A percentile compares a stretch with the other conserved stretches of the same genome.
Evolutionary conservation across 768 basidiomycete species (phyloP).

Genomic region (Calocybe indica): DNA sequence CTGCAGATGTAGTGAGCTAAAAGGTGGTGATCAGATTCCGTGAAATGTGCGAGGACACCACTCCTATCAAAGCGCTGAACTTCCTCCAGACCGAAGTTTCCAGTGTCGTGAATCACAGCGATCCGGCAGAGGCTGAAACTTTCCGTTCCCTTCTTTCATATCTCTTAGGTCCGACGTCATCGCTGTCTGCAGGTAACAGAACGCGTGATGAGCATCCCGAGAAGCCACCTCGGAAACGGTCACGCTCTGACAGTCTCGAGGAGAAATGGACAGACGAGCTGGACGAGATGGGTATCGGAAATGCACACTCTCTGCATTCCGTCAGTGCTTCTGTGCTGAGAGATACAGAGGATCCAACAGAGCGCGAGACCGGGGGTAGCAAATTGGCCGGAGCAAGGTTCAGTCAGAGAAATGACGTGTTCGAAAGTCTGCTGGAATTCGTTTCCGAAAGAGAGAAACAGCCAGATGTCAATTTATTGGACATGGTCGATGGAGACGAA

Average conservation of each 20-base stretch:
- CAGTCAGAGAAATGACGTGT: conserved; percentile 61
- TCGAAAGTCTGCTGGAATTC: conserved; percentile 61
- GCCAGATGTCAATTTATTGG: conserved; percentile 56
- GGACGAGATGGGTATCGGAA: conserved; percentile 23
- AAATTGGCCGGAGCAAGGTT: conserved; percentile 43
- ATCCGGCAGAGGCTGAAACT: conserved; percentile 50
- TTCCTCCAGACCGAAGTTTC: conserved; percentile 71
- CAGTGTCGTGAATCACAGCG: conserved; percentile 63
- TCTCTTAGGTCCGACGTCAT: conserved; percentile 40
- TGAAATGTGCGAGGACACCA: conserved; percentile 68
- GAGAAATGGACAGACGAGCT: conserved; percentile 40
- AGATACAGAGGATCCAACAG: conserved; percentile 19
- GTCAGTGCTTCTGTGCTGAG: conserved; percentile 12
- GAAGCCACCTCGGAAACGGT: conserved; percentile 39
- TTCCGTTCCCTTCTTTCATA: conserved; percentile 67
- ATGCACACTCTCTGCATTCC: conserved; percentile 2
- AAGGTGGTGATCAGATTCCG: conserved; percentile 47
- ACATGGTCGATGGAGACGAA: conserved; percentile 45
- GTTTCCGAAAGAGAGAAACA: conserved; percentile 61
- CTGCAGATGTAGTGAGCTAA: not conserved
- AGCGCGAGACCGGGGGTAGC: conserved; percentile 15
- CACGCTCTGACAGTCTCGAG: conserved; percentile 33
- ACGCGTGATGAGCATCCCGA: conserved; percentile 17
- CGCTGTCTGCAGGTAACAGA: conserved; percentile 9
- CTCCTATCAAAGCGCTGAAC: conserved; percentile 57